Percentiles rank a stretch among this genome's conserved stretches.
Evolutionary conservation across 208 protist species (phyloP).

Genomic region (Leptomonas pyrrhocoris): DNA sequence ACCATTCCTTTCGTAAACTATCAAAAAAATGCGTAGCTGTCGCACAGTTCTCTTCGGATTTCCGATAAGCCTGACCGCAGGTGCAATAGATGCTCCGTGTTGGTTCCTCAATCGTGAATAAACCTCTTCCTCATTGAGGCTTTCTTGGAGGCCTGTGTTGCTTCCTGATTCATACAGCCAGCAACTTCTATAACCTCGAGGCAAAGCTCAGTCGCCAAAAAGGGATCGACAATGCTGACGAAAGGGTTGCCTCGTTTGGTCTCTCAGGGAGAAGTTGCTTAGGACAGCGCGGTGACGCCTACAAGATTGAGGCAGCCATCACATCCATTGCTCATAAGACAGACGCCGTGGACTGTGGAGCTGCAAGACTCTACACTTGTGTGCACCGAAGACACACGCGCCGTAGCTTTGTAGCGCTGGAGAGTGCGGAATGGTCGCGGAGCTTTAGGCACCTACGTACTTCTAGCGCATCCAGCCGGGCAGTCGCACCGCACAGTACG

Average conservation of each 20-base stretch:
- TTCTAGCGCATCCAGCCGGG: constrained; percentile 5
- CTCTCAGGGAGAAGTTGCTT: background rate
- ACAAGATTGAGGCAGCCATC: constrained; percentile 11
- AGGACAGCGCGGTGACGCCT: constrained; percentile 1
- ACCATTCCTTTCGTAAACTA: no score
- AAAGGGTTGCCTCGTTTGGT: constrained; percentile 10
- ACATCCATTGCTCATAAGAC: background rate
- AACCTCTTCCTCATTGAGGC: background rate
- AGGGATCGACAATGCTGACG: background rate
- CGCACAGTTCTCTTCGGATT: no score
- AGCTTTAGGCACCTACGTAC: constrained; percentile 17
- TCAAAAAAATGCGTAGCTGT: no score
- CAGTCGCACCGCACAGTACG: background rate
- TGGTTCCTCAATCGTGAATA: background rate
- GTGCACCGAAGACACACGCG: constrained; percentile 9
- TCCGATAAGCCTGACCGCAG: no score
- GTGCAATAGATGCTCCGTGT: no score
- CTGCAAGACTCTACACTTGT: background rate
- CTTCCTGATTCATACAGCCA: constrained; percentile 11
- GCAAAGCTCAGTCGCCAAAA: background rate
- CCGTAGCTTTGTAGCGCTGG: background rate
- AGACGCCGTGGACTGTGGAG: background rate
- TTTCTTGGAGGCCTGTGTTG: background rate
- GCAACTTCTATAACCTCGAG: constrained; percentile 3
- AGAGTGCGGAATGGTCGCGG: constrained; percentile 7